Conservation (phyloP, 108 stramenopile genomes). For the Nitzschia sp. region DNA sequence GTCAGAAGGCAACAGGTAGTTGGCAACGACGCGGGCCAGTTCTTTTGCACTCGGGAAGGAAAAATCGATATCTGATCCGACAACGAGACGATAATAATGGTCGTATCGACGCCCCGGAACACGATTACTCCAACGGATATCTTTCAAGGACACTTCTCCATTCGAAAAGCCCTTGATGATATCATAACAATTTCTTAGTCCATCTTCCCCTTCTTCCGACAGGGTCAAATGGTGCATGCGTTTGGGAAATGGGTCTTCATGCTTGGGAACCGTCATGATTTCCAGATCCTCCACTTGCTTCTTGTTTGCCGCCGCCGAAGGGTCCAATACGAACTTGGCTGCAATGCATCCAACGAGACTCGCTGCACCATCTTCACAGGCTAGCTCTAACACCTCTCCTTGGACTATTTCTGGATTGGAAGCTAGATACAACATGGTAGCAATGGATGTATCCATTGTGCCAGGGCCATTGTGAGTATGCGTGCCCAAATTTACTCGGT, state of each 20-base stretch:
- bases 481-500: conserved; percentile 18
- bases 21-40: conserved; percentile 39
- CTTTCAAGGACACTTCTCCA: conserved; percentile 21
- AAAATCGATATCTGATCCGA: conserved; percentile 45
- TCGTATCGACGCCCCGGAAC: conserved; percentile 8
- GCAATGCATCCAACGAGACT: conserved; percentile 34
- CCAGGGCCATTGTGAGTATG: conserved; percentile 25
- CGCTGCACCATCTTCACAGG: conserved; percentile 28
- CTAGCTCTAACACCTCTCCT: conserved; percentile 42
- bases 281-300: conserved; percentile 11
- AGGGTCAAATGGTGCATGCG: conserved; percentile 31
- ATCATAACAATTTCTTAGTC: conserved; percentile 9
- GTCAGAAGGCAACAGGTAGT: conserved; percentile 31
- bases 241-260: conserved; percentile 21
- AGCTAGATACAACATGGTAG: conserved; percentile 35
- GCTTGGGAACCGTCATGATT: conserved; percentile 21
- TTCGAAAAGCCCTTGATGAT: conserved; percentile 19
- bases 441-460: conserved; percentile 30
- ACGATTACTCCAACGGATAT: conserved; percentile 31
- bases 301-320: not conserved
- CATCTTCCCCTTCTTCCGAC: conserved; percentile 24
- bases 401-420: conserved; percentile 40
- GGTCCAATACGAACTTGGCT: conserved; percentile 23
- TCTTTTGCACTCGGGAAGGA: conserved; percentile 42
- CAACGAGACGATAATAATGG: conserved; percentile 27